phyloP scores from a whole-genome alignment of 108 stramenopile species.

The Discostella stelligeroides region DNA sequence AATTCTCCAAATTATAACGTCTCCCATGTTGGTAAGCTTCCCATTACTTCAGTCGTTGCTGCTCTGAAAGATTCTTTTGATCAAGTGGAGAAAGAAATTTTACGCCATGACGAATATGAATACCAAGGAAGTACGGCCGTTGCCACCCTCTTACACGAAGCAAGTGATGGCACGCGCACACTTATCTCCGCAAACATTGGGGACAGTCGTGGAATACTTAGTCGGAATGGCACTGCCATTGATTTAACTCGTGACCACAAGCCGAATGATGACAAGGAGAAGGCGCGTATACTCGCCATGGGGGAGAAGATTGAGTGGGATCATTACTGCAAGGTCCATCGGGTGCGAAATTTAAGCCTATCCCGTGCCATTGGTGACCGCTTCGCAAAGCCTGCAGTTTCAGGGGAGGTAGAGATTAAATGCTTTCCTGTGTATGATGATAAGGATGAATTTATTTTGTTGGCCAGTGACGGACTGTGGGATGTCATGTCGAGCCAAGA shows the following conservation, averaged over 20 bases:
- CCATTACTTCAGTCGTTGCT: conserved; percentile 58
- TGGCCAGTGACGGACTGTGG: conserved; percentile 97
- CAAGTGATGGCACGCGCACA: conserved; percentile 66
- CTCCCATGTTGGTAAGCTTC: conserved; percentile 43
- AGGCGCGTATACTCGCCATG: conserved; percentile 57
- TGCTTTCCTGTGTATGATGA: conserved; percentile 49
- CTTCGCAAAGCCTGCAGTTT: conserved; percentile 73
- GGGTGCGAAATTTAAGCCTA: conserved; percentile 80
- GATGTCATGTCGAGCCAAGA: conserved; percentile 97
- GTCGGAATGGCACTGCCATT: conserved; percentile 72
- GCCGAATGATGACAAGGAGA: conserved; percentile 68
- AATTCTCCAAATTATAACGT: conserved; percentile 31
- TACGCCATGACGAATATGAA: conserved; percentile 59
- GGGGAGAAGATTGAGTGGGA: conserved; percentile 69
- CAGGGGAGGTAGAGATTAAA: conserved; percentile 72
- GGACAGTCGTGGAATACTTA: conserved; percentile 91
- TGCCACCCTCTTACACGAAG: conserved; percentile 80
- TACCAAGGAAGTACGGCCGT: conserved; percentile 95
- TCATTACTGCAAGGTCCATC: conserved; percentile 56
- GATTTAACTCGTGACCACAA: conserved; percentile 76
- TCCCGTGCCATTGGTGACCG: conserved; percentile 81
- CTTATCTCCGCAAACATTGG: conserved; percentile 95
- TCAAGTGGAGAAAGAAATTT: conserved; percentile 68
- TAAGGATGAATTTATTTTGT: conserved; percentile 49
- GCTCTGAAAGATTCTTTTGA: conserved; percentile 70